Base-by-base conservation (phyloP, 129 eudicot species). In the Artemisia annua region DNA sequence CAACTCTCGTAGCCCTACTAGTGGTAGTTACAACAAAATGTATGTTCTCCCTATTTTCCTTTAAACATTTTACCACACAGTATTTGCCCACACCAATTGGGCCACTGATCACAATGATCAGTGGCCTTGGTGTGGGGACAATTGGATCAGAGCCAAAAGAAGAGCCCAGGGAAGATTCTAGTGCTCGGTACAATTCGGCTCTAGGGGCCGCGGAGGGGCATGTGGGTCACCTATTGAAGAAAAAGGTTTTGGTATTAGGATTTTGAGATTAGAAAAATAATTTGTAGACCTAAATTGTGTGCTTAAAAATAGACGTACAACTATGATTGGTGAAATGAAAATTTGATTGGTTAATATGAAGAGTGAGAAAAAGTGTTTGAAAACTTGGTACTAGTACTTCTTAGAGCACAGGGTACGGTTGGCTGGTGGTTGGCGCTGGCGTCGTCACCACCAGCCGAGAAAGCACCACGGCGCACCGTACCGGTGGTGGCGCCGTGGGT, bases 41-140 rank as follows among this genome's bases (percentile, higher is more conserved):
- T 24, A 93, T 74, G 53, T 73, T 80, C 8, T 79, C 79, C 20
- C 96, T 75, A 3, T 69, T 81, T 86, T 93, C 89, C 79, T 87
- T 80, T 62, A 93, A 71, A 30, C 88, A 71, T 65, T 86, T 93
- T 46, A 92, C 87, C 60, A 89, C 88, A 11, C 95, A 87, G 82
- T 92, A 96, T 72, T 92, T 92, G 44, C 98, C 98, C 54, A 92
- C 98, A 10, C 98, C 98, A 74, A 95, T 92, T 8, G 98, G 98
- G 10, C 98, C 98, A 59, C 96, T 89, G 26, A 92, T 84, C 18
- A 92, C 98, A 5, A 92, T 71, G 19, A 92, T 75, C 73, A 92
- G 69, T 43, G 96, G 98, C 22, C 75, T 80, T 57, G 95, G 88
- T 3, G 70, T 70, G 2, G 98, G 90, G 13, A 78, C 76, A 30